phyloP scores from a whole-genome alignment of 1,139 yeast genomes.

The Pichia sp. region DNA sequence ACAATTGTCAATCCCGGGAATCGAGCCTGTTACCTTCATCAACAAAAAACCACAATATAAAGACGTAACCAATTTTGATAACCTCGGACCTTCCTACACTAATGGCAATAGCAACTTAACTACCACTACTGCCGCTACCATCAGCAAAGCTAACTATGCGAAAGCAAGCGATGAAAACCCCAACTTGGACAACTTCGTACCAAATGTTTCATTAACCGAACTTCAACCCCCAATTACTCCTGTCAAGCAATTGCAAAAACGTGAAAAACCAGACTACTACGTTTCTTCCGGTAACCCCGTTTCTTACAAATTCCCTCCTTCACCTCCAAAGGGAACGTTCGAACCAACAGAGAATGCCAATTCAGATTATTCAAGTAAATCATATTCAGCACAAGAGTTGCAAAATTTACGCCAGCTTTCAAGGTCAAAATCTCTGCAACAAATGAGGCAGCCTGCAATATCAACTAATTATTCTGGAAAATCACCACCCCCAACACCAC shows the following conservation, averaged over 20 bases:
- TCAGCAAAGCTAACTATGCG: neutral
- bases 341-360: neutral
- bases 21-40: conserved; percentile 26
- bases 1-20: conserved; percentile 46
- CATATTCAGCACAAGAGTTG: neutral
- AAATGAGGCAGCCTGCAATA: neutral
- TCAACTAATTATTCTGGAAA: neutral
- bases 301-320: conserved; percentile 16
- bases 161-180: neutral
- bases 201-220: neutral
- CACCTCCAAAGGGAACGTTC: conserved; percentile 16
- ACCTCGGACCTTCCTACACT: conserved; percentile 15
- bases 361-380: neutral
- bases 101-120: no score
- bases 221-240: neutral
- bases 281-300: conserved; percentile 11
- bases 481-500: conserved; percentile 14
- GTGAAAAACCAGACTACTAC: conserved; percentile 14
- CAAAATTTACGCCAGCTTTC: neutral
- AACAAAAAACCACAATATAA: conserved; percentile 29
- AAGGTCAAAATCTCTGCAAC: neutral
- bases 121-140: conserved; percentile 2
- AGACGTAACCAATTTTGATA: conserved; percentile 24
- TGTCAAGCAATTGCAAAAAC: neutral
- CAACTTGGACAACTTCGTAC: neutral